A percentile compares a stretch with the other conserved stretches of the same genome.
These are phyloP conservation scores for Plectosphaerella plurivora DNA, from an alignment of 2,329 filamentous ascomycete genomes.

Conservation along the genomic window DNA sequence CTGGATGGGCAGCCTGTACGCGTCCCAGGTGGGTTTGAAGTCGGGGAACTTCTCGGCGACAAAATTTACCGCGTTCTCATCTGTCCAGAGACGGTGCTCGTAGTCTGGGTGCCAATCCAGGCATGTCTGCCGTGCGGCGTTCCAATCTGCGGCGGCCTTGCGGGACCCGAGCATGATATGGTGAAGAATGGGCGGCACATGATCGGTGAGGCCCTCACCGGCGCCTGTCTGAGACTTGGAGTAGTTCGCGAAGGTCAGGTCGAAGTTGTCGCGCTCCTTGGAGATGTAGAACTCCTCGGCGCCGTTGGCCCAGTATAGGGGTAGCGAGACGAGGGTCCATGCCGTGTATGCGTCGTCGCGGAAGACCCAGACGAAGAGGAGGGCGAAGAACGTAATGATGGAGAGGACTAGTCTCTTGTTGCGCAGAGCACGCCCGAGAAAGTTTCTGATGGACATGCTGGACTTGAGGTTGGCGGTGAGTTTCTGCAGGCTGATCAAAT, in stretches of 20 bases:
- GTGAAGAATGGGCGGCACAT: slow-evolving; percentile 27
- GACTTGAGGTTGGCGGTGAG: too few species aligned
- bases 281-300: slow-evolving; percentile 22
- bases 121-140: slow-evolving; percentile 23
- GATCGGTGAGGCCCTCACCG: slow-evolving; percentile 18
- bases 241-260: slow-evolving; percentile 28
- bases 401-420: not conserved
- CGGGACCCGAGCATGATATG: slow-evolving; percentile 26
- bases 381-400: not conserved
- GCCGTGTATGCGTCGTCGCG: slow-evolving; percentile 12
- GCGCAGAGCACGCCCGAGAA: not conserved
- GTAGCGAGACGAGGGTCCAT: slow-evolving; percentile 22
- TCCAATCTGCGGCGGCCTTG: slow-evolving; percentile 18
- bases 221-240: slow-evolving; percentile 20
- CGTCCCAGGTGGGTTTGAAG: slow-evolving; percentile 67
- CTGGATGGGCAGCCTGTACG: slow-evolving; percentile 67
- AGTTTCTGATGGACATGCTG: not conserved
- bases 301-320: slow-evolving; percentile 17
- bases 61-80: slow-evolving; percentile 61
- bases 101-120: slow-evolving; percentile 26
- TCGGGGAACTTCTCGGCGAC: slow-evolving; percentile 66
- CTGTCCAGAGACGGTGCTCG: slow-evolving; percentile 58
- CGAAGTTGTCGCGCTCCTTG: slow-evolving; percentile 19
- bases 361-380: not conserved
- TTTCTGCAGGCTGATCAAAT: too few species aligned